phyloP scores from a whole-genome alignment of 2,329 filamentous ascomycete species.

The Cladophialophora immunda region DNA sequence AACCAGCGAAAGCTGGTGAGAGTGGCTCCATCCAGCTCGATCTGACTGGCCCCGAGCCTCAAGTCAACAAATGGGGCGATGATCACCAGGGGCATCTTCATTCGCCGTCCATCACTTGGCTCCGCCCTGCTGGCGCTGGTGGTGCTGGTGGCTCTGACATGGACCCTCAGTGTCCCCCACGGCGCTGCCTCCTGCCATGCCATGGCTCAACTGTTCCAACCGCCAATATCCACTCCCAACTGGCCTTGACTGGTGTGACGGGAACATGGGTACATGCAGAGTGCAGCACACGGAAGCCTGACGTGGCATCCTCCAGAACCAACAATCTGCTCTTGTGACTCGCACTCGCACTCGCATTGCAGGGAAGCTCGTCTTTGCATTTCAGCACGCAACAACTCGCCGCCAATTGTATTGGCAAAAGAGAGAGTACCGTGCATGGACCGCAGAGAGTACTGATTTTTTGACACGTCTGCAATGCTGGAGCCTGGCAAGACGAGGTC shows the following conservation, averaged over 20 bases:
- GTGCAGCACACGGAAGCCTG: conserved; percentile 23
- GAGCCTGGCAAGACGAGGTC: background rate
- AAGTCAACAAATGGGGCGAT: conserved; percentile 10
- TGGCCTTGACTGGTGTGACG: conserved; percentile 11
- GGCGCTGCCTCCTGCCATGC: conserved; percentile 23
- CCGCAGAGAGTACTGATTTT: background rate
- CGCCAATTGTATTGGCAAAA: conserved; percentile 2
- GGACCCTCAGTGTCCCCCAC: conserved; percentile 14
- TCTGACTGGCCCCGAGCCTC: conserved; percentile 12
- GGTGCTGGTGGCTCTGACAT: conserved; percentile 28
- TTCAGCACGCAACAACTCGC: conserved; percentile 5
- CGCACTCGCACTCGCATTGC: conserved; percentile 18
- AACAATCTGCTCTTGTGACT: conserved; percentile 25
- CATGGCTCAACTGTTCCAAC: conserved; percentile 10
- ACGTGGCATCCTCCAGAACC: conserved; percentile 29
- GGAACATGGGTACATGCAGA: conserved; percentile 14
- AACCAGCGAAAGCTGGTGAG: background rate
- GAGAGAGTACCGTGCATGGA: conserved; percentile 19
- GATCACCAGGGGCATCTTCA: conserved; percentile 33
- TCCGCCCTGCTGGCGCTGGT: conserved; percentile 5
- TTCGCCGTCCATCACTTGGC: conserved; percentile 26
- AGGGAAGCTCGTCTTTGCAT: conserved; percentile 8
- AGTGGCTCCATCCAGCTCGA: background rate
- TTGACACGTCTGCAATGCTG: background rate
- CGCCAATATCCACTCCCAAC: too few species aligned